Percentiles rank a stretch among this genome's conserved stretches.
These are phyloP conservation scores for Aspergillus terreus DNA, from an alignment of 2,329 filamentous ascomycete genomes.

Conservation along the genomic window DNA sequence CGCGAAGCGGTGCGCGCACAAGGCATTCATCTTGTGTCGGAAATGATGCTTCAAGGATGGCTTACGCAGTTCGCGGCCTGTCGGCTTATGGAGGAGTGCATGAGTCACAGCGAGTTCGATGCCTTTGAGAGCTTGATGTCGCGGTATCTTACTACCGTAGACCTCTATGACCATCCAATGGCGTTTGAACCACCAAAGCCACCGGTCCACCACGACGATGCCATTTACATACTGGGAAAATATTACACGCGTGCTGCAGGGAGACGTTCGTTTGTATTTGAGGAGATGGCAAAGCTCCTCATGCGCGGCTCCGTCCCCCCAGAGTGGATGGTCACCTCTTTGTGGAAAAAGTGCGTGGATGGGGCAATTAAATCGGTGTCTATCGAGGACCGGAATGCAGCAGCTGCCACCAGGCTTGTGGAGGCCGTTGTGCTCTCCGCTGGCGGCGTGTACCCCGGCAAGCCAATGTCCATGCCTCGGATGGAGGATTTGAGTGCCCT, in stretches of 20 bases:
- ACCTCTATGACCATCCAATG: constrained; percentile 25
- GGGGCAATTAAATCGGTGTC: constrained; percentile 36
- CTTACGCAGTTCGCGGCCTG: constrained; percentile 29
- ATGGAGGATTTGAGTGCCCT: background rate
- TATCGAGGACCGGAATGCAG: constrained; percentile 29
- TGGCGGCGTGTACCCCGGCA: constrained; percentile 12
- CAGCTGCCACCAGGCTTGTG: constrained; percentile 28
- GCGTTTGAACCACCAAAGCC: constrained; percentile 21
- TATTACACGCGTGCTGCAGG: constrained; percentile 22
- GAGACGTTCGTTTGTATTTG: constrained; percentile 28
- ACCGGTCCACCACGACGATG: constrained; percentile 19
- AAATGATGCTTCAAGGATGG: constrained; percentile 35
- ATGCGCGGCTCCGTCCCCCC: constrained; percentile 28
- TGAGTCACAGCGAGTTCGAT: constrained; percentile 30
- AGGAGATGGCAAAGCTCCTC: constrained; percentile 34
- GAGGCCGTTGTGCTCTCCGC: constrained; percentile 32
- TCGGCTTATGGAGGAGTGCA: constrained; percentile 31
- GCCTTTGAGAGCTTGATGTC: constrained; percentile 34
- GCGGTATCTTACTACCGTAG: constrained; percentile 26
- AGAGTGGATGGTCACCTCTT: constrained; percentile 40
- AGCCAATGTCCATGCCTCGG: background rate
- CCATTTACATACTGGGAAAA: constrained; percentile 27
- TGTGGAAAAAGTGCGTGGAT: constrained; percentile 35
- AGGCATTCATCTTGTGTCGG: constrained; percentile 36
- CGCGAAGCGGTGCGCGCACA: constrained; percentile 40